These are phyloP conservation scores for Zygoascus flipseniorum DNA, from an alignment of 805 yeast species.

Conservation along the genomic window DNA sequence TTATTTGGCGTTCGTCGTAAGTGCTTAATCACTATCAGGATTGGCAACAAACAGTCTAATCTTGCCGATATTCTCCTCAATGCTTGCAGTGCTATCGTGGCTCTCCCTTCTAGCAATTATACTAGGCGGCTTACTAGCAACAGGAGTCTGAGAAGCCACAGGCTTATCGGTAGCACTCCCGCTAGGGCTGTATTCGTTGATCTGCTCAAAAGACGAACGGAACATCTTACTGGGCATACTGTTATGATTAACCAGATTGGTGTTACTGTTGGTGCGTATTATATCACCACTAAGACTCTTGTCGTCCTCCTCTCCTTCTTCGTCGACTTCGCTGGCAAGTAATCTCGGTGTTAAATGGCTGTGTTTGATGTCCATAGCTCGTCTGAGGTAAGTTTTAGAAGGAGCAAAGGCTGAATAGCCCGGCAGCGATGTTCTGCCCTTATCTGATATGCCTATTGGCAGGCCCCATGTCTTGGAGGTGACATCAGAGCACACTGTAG, in stretches of 20 bases:
- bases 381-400: constrained; percentile 24
- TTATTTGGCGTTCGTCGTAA: not conserved
- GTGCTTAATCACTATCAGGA: constrained; percentile 26
- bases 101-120: constrained; percentile 12
- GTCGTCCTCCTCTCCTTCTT: constrained; percentile 35
- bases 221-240: not conserved
- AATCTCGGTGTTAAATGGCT: constrained; percentile 45
- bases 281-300: constrained; percentile 2
- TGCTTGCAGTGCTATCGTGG: constrained; percentile 21
- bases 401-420: constrained; percentile 11
- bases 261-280: not conserved
- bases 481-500: constrained; percentile 24
- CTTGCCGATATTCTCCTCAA: constrained; percentile 26
- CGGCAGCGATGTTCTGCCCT: constrained; percentile 2
- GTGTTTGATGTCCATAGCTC: constrained; percentile 31
- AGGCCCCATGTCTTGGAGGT: constrained; percentile 23
- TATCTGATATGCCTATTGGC: constrained; percentile 22
- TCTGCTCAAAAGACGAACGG: not conserved
- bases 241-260: not conserved
- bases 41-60: constrained; percentile 32
- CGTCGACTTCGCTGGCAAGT: constrained; percentile 70
- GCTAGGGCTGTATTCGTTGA: not conserved
- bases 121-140: constrained; percentile 3
- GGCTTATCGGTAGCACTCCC: not conserved
- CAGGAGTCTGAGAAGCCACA: not conserved